Base-by-base conservation (phyloP, 371 early-diverging fungal genomes). In the Syncephalastrum monosporum region DNA sequence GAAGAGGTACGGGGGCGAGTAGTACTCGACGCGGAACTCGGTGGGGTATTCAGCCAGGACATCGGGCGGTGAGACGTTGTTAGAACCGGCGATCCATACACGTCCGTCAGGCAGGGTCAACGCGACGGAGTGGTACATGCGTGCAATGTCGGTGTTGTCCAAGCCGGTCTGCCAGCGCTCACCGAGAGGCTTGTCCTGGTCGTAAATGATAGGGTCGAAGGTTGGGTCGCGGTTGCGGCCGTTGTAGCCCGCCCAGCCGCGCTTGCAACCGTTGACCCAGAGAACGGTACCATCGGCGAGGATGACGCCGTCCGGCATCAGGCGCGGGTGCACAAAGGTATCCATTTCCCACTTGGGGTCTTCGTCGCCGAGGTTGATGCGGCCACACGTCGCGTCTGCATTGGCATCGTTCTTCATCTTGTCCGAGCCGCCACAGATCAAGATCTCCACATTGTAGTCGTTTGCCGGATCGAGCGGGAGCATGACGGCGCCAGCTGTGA, bases 41-140 rank as follows among this genome's bases (percentile, higher is more conserved):
- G 83, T 84, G 12, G 84, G 82, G 63, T 71, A 81, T 47, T 67
- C 56, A 6, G 75, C 78, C 41, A 63, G 44, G n/a, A 67, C 51
- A 61, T 78, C 73, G 7, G 75, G 75, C 25, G 74, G 75, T 25
- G 73, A 71, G 1, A 71, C 74, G 49, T 68, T 77, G 27, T 74
- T 74, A 6, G 78, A 77, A 7, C 78, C 78, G 16, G 78, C 78
- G 54, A 77, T 72, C 78, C 78, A 77, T 1, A 77, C 64, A 17
- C 74, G 62, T 4, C 78, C 78, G 46, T 77, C 78, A 17, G 89
- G 86, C 15, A 89, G 53, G 0, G 86, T 70, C 14, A 76, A 62
- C 0, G 86, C 86, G 0, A 82, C 81, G 0, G 88, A 88, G 56
- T 87, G 86, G 55, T 88, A 87, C 81, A 88, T 77, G 16, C 89